Evolutionary conservation across 495 filamentous ascomycete genomes (phyloP), one percentile per base, ranked within the genome.

Genomic region (Neurospora sp.): DNA sequence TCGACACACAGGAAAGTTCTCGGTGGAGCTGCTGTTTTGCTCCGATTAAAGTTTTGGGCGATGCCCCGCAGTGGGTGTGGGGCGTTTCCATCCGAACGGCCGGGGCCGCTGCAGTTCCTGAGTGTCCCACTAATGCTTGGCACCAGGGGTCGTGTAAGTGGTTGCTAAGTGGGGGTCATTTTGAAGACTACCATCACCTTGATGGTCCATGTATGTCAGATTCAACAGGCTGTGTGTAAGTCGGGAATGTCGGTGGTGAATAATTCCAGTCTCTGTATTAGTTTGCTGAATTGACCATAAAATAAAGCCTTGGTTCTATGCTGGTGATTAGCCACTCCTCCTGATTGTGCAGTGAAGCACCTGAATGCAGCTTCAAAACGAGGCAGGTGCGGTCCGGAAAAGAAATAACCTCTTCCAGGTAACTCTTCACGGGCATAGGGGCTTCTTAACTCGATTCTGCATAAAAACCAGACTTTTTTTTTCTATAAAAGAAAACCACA

Each of bases 41-140:
- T 69, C 34, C 76, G 79, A 62, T 70, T 74, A 36, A 74, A 74
- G 39, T 81, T 79, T 66, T 81, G 76, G 37, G 71, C 40, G 24
- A 62, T 62, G 54, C 54, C 54, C 54, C 54, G 28, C 54, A 19
- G 11, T 62, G 54, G 28, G 28, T 62, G 54, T 62, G 54, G 54
- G 28, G 28, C 54, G 28, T 19, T 62, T 62, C 54, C 54, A 62
- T 62, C 54, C 54, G 54, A 62, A 62, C 54, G 28, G 28, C 24
- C 28, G 28, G 54, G 54, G 54, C 54, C 54, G 54, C 54, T 62
- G 28, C 54, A 62, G 54, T 62, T 59, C 15, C 28, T 4, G 54
- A 34, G 54, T 62, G 24, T 28, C 28, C 28, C 54, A 62, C 28
- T 15, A 62, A 3, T 13, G 54, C 54, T 34, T 62, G 28, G 54